Evolutionary conservation across 176 grass and related monocot species (phyloP), one percentile per base, ranked within the genome.

Genomic region (Oryza glumipatula): DNA sequence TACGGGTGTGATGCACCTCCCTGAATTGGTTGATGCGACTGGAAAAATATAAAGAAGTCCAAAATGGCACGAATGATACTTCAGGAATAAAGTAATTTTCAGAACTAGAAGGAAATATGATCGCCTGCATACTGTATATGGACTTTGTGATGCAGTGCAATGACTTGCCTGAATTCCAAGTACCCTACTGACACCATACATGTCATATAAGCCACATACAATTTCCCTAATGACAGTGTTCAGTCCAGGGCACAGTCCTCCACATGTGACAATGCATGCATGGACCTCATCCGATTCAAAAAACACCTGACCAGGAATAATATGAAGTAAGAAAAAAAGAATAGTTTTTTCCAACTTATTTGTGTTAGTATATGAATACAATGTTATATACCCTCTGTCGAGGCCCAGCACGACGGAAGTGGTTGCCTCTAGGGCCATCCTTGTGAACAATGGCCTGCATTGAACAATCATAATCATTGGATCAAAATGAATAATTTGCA

Each of bases 191-290:
- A 96, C 93, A 86, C 89, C 91, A 91, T 99, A 99, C 96, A 99
- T 99, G 73, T 87, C 85, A 48, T 19, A 91, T 83, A 99, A 91
- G 66, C 96, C 96, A 2, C 96, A 99, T 47, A 96, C 93, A 68
- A 99, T 94, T 90, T 99, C 96, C 82, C 96, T 94, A 83, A 99
- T 99, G 24, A 99, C 96, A 13, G 96, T 99, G 49, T 99, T 99
- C 75, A 99, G 96, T 38, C 96, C 96, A 79, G 96, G 96, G 78
- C 96, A 99, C 80, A 99, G 69, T 87, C 96, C 96, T 80, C 96
- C 96, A 28, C 96, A 99, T 73, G 96, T 99, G 41, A 99, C 96
- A 69, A 99, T 96, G 88, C 96, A 99, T 47, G 96, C 96, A 70
- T 86, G 87, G 32, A 96, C 96, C 81, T 96, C 93, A 73, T 99